Percentiles rank a stretch among this genome's conserved stretches.
Evolutionary conservation across 108 stramenopile species (phyloP).

Genomic region (Cyclostephanos invisitatus): DNA sequence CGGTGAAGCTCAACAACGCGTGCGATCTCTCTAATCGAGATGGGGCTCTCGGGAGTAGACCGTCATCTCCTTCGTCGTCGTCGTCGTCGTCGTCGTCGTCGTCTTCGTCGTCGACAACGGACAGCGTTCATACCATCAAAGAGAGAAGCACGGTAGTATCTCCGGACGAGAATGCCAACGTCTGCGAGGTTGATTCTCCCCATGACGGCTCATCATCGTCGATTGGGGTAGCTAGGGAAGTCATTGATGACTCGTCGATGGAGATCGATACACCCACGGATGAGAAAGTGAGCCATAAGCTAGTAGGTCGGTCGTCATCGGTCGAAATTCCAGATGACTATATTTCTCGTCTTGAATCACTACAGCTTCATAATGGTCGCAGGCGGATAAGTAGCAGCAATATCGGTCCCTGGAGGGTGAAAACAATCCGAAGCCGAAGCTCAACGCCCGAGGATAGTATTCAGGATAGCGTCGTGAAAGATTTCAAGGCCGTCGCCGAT

Average conservation of each 20-base stretch:
- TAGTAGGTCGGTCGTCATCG: no score
- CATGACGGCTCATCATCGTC: no score
- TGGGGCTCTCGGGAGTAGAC: not conserved
- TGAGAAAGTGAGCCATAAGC: no score
- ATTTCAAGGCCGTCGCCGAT: conserved; percentile 5
- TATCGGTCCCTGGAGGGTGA: not conserved
- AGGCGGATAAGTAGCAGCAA: not conserved
- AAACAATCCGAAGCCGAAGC: not conserved
- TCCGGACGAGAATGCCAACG: no score
- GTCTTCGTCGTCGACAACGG: not conserved
- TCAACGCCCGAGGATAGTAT: not conserved
- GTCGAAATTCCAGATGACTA: not conserved
- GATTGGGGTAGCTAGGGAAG: no score
- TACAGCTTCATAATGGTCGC: not conserved
- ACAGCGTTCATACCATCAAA: no score
- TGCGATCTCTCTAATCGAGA: not conserved
- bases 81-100: not conserved
- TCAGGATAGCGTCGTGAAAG: conserved; percentile 15
- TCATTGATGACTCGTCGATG: no score
- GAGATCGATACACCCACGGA: no score
- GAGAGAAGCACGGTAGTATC: no score
- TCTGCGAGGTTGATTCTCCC: no score
- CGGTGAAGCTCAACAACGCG: not conserved
- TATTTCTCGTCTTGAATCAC: not conserved
- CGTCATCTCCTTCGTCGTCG: not conserved